Conservation (phyloP, 345 rosid species). For the Moringa oleifera region DNA sequence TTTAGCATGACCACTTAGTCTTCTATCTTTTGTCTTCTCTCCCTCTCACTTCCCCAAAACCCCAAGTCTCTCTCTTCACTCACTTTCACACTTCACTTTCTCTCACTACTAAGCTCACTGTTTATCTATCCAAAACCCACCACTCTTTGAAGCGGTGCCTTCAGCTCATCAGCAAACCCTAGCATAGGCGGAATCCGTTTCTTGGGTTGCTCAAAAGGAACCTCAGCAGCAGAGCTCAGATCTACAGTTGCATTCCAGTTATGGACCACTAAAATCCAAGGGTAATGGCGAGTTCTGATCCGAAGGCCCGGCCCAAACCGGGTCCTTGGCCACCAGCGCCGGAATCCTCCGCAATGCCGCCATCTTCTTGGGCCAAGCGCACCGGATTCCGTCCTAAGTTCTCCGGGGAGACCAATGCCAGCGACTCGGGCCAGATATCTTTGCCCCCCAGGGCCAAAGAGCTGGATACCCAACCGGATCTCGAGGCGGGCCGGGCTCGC, state of each 20-base stretch:
- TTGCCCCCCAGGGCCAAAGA: constrained; percentile 45
- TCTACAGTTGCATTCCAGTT: background rate
- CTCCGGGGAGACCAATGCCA: constrained; percentile 88
- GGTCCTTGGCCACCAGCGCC: constrained; percentile 73
- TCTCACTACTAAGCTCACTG: background rate
- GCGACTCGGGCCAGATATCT: constrained; percentile 66
- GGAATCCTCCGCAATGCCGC: constrained; percentile 74
- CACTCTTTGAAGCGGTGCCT: background rate
- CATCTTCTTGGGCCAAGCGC: constrained; percentile 90
- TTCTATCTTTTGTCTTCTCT: constrained; percentile 6
- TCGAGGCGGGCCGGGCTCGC: constrained; percentile 58
- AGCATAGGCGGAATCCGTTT: background rate
- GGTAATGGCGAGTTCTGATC: constrained; percentile 63
- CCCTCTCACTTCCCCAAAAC: constrained; percentile 1
- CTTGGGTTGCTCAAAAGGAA: background rate
- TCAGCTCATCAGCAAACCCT: background rate
- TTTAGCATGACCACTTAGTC: constrained; percentile 15
- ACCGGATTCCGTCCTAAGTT: constrained; percentile 92
- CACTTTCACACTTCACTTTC: background rate
- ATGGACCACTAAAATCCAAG: background rate
- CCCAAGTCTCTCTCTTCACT: constrained; percentile 3
- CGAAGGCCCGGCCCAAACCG: constrained; percentile 62
- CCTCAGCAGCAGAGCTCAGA: background rate
- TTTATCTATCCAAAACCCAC: too few relatives aligned
- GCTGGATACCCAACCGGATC: constrained; percentile 50